A percentile compares a stretch with the other conserved stretches of the same genome.
Conservation (phyloP, 495 filamentous ascomycete genomes). For the Trichoderma virens region DNA sequence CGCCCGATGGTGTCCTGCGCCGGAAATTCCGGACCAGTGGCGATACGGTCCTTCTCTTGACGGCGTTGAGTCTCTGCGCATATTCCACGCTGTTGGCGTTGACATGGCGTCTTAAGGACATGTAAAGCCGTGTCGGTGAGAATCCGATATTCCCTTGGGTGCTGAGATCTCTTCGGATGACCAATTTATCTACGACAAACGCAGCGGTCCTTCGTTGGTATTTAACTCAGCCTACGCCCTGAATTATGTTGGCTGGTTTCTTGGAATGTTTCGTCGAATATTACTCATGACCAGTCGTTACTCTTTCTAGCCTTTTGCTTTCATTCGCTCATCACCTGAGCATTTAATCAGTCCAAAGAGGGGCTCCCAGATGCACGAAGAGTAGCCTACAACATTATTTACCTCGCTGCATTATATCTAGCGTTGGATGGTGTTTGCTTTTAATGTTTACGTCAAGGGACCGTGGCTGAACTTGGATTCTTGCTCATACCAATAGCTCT, state of each 20-base stretch:
- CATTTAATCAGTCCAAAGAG: not conserved
- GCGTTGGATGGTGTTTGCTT: no score
- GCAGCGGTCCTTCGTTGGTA: no score
- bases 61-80: conserved; percentile 69
- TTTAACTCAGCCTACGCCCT: no score
- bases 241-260: no score
- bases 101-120: conserved; percentile 47
- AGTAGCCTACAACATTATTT: not conserved
- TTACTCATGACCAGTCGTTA: not conserved
- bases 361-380: not conserved
- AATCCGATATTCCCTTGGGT: not conserved
- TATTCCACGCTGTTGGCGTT: conserved; percentile 75
- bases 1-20: conserved; percentile 40
- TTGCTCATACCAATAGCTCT: no score
- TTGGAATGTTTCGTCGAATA: not conserved
- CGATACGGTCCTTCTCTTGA: conserved; percentile 73
- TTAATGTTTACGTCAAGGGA: no score
- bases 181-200: no score
- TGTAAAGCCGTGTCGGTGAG: not conserved
- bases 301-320: not conserved
- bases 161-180: not conserved
- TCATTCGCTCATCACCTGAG: not conserved
- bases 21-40: conserved; percentile 89
- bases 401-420: no score
- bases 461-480: no score